Conservation (phyloP, 1,139 yeast genomes). For the Saccharomyces hybrid region DNA sequence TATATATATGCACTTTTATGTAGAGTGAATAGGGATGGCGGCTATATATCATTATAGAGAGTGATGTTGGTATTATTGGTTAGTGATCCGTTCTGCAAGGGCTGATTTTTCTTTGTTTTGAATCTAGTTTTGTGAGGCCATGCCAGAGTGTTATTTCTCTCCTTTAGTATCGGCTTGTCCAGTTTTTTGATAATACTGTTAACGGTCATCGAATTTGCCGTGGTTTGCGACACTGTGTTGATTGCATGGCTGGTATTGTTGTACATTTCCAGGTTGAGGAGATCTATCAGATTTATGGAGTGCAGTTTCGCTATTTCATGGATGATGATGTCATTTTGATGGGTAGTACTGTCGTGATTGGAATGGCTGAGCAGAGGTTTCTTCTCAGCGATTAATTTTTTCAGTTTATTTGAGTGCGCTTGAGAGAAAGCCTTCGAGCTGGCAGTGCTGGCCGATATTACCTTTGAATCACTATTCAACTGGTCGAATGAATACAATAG, state of each 20-base stretch:
- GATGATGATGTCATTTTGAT: not conserved
- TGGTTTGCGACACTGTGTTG: slow-evolving; percentile 9
- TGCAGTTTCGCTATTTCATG: not conserved
- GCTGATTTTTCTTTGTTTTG: not conserved
- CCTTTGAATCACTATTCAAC: not conserved
- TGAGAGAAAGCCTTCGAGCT: not conserved
- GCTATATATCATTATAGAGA: not conserved
- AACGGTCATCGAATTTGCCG: slow-evolving; percentile 12
- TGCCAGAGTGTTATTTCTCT: slow-evolving; percentile 14
- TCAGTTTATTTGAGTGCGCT: not conserved
- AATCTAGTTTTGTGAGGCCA: slow-evolving; percentile 20
- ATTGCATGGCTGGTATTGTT: not conserved
- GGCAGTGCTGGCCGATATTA: not conserved
- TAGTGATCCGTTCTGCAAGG: not conserved
- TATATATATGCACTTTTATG: not conserved
- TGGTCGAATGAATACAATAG: not conserved
- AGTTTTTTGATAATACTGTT: slow-evolving; percentile 18
- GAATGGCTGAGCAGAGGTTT: not conserved
- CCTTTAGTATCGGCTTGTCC: slow-evolving; percentile 19
- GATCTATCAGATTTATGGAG: not conserved
- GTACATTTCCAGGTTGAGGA: slow-evolving; percentile 1
- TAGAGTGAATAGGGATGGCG: not conserved
- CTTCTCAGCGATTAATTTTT: not conserved
- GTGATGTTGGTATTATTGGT: not conserved
- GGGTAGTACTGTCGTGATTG: not conserved